Conservation (phyloP, 2,329 filamentous ascomycete genomes). For the Phaeomoniella chlamydospora region DNA sequence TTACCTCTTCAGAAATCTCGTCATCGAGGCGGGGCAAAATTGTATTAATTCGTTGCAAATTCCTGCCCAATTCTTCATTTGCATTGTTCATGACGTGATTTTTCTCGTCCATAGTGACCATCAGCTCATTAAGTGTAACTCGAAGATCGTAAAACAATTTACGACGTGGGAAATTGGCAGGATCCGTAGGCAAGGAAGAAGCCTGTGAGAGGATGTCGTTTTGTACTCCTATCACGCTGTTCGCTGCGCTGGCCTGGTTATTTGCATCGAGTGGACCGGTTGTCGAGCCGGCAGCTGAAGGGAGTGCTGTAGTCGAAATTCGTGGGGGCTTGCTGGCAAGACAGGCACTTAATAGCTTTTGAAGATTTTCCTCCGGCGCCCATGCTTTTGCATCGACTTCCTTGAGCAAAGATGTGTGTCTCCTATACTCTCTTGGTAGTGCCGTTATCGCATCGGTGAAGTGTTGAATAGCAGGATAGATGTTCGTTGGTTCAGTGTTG, state of each 20-base stretch:
- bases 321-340: conserved; percentile 7
- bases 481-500: conserved; percentile 24
- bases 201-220: conserved; percentile 9
- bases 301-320: conserved; percentile 3
- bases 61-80: conserved; percentile 74
- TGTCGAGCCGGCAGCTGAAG: conserved; percentile 5
- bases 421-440: conserved; percentile 84
- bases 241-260: conserved; percentile 6
- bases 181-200: conserved; percentile 7
- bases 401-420: conserved; percentile 89
- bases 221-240: conserved; percentile 8
- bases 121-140: conserved; percentile 65
- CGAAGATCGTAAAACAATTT: conserved; percentile 67
- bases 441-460: conserved; percentile 89
- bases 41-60: conserved; percentile 70
- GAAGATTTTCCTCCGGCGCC: conserved; percentile 68
- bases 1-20: conserved; percentile 89
- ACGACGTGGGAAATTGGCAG: conserved; percentile 26
- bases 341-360: conserved; percentile 50
- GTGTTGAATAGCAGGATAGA: conserved; percentile 53
- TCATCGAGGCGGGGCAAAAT: conserved; percentile 74
- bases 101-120: conserved; percentile 89
- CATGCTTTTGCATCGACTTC: conserved; percentile 97
- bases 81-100: conserved; percentile 92
- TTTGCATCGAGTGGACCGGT: conserved; percentile 6